Conservation (phyloP, 257 asterid species). For the Salvia miltiorrhiza region DNA sequence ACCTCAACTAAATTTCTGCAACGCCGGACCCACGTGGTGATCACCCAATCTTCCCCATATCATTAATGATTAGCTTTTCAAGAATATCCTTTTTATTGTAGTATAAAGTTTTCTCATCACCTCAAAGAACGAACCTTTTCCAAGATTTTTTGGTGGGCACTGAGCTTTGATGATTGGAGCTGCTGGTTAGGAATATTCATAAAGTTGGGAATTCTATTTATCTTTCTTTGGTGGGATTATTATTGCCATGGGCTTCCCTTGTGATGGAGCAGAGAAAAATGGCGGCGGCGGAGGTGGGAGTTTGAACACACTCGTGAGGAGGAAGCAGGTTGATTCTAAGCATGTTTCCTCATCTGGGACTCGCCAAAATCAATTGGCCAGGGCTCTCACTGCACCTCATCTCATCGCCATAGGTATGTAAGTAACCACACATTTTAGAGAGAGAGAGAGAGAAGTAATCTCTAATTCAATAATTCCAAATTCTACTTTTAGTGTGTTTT, state of each 20-base stretch:
- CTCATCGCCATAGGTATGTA: conserved; percentile 80
- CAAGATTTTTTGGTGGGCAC: neutral
- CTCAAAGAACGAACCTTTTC: conserved; percentile 1
- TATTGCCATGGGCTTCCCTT: conserved; percentile 35
- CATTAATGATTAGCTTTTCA: neutral
- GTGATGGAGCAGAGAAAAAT: conserved; percentile 29
- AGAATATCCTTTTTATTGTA: neutral
- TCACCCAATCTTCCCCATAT: conserved; percentile 8
- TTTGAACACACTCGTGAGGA: conserved; percentile 62
- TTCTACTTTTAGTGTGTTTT: neutral
- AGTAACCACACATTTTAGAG: neutral
- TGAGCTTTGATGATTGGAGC: neutral
- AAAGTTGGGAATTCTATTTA: conserved; percentile 1
- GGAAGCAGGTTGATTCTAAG: conserved; percentile 77
- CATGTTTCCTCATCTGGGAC: conserved; percentile 38
- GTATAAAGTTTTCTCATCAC: neutral
- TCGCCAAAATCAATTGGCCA: conserved; percentile 54
- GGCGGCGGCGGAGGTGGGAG: conserved; percentile 32
- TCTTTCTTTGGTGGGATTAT: conserved; percentile 15
- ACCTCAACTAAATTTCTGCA: conserved; percentile 5
- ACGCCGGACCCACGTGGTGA: conserved; percentile 1
- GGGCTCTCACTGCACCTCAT: conserved; percentile 68
- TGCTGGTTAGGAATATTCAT: neutral
- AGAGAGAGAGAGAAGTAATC: neutral
- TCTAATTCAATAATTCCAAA: neutral